These are phyloP conservation scores for Gossypium rotundifolium DNA, from an alignment of 345 rosid species.

Conservation along the genomic window DNA sequence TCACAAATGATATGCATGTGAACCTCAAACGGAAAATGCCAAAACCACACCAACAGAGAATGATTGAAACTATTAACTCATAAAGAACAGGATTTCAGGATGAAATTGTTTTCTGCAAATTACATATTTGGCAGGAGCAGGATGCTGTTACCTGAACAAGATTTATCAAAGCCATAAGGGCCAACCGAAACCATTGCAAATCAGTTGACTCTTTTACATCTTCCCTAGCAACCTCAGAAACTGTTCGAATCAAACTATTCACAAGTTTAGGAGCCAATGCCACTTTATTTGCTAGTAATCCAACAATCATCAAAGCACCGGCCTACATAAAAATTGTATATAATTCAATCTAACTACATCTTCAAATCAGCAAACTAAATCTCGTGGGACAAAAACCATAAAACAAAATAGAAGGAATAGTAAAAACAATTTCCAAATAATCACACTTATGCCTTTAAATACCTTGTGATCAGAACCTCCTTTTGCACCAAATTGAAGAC, in stretches of 20 bases:
- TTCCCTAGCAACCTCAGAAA: constrained; percentile 57
- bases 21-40: neutral
- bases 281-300: constrained; percentile 67
- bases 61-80: neutral
- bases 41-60: neutral
- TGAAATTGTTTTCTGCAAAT: neutral
- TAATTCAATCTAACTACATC: neutral
- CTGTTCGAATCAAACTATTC: constrained; percentile 61
- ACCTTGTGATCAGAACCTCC: constrained; percentile 80
- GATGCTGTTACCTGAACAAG: constrained; percentile 67
- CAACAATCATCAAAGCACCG: constrained; percentile 80
- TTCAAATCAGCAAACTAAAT: constrained; percentile 9
- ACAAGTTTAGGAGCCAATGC: constrained; percentile 60
- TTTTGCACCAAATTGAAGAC: constrained; percentile 54
- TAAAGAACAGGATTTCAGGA: neutral
- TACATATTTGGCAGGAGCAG: neutral
- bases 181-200: constrained; percentile 58
- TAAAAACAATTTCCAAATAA: neutral
- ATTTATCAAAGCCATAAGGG: constrained; percentile 64
- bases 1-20: neutral
- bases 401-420: neutral
- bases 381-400: neutral
- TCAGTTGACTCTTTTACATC: constrained; percentile 61
- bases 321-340: constrained; percentile 48
- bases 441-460: constrained; percentile 4